Base-by-base conservation (phyloP, 2,329 filamentous ascomycete species). In the Calonectria henricotiae region DNA sequence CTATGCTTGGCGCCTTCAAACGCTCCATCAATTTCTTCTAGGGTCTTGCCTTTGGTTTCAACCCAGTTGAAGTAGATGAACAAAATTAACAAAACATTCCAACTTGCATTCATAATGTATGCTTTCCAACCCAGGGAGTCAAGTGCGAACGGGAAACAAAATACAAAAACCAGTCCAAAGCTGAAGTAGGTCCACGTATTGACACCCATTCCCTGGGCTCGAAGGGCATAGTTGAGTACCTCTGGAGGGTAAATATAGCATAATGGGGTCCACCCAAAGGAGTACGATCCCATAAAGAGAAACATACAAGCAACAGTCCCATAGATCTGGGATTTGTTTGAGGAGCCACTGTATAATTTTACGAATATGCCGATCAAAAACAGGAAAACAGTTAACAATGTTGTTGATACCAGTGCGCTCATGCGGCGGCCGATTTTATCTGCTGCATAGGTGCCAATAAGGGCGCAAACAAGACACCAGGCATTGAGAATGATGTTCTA, bases 401-500 rank as follows among this genome's bases (percentile, higher is more conserved):
- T 55, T 1, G 51, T 55, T 20, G 51, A 55, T 25, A 35, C 51
- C 11, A 55, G 32, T 7, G 51, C 51, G 15, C 51, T 55, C 51
- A 55, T 55, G 17, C 51, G 51, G 11, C 61, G 61, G 8, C 61
- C 61, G 39, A 49, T 49, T 13, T 39, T 47, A 30, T 83, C 82
- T 0, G 80, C 79, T 4, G 86, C 77, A 8, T 83, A 81, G 1
- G 86, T 87, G 0, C 86, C 86, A 1, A 76, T 41, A 0, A 87
- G 74, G 30, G 81, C 78, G 65, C 82, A 84, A 4, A 79, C 74
- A 0, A 88, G 79, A 65, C 84, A 88, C 82, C 83, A 88, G 4
- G 82, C 83, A 65, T 87, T 88, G 23, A 88, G 78, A 1, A 87
- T 83, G 44, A 89, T 83, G 39, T 88, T 89, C 76, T 78, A 23